Conservation (phyloP, 1,139 yeast genomes). For the Blastobotrys arbuscula region DNA sequence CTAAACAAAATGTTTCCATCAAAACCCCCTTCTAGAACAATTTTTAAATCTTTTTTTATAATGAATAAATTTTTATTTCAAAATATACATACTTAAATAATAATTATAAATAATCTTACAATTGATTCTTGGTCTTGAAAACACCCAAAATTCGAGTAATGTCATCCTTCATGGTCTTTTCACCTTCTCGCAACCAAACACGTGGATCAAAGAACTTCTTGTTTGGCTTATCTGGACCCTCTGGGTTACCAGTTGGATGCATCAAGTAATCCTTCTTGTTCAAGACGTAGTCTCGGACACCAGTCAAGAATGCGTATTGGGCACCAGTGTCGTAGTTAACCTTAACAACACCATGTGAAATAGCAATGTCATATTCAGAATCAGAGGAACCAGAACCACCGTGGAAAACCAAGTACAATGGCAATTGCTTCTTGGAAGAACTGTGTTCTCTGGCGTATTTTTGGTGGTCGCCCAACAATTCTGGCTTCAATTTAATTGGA, state of each 20-base stretch:
- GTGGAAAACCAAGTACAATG: conserved; percentile 98
- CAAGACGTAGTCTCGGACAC: conserved; percentile 96
- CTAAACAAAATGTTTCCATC: too few relatives aligned
- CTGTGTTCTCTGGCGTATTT: conserved; percentile 60
- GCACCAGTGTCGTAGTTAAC: conserved; percentile 99
- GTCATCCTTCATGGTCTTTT: conserved; percentile 76
- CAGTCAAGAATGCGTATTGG: conserved; percentile 93
- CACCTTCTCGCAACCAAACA: conserved; percentile 99
- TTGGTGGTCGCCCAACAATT: conserved; percentile 95
- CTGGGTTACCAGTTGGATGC: conserved; percentile 97
- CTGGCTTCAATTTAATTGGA: conserved; percentile 91
- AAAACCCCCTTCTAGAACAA: too few relatives aligned
- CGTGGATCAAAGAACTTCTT: conserved; percentile 99
- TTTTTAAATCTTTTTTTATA: too few relatives aligned
- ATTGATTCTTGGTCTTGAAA: not conserved
- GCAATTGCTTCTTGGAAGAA: conserved; percentile 53
- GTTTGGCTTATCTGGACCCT: conserved; percentile 93
- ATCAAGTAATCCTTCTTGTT: conserved; percentile 91
- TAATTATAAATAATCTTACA: not conserved
- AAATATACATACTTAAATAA: too few relatives aligned
- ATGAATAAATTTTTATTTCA: too few relatives aligned
- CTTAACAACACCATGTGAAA: conserved; percentile 92
- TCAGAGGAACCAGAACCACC: conserved; percentile 99
- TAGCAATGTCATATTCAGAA: conserved; percentile 86
- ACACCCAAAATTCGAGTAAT: not conserved